Percentiles rank a stretch among this genome's conserved stretches.
phyloP scores from a whole-genome alignment of 2,329 filamentous ascomycete species.

The Macrophomina tecta region DNA sequence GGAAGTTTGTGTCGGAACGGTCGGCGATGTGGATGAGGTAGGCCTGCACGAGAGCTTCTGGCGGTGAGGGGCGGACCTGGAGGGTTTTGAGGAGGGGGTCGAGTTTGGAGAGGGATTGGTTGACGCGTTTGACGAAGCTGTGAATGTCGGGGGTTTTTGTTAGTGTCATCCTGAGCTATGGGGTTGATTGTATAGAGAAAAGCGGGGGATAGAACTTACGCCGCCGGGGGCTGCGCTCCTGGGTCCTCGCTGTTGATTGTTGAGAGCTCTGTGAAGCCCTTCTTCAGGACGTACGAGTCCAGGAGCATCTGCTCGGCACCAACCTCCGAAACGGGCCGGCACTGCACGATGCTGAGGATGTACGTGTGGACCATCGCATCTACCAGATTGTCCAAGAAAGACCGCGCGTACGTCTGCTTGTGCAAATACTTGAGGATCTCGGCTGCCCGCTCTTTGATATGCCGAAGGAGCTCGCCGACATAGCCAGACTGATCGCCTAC shows the following conservation, averaged over 20 bases:
- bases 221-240: slow-evolving; percentile 62
- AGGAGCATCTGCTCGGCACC: slow-evolving; percentile 98
- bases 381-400: slow-evolving; percentile 95
- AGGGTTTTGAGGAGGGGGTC: slow-evolving; percentile 95
- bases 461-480: slow-evolving; percentile 78
- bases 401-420: slow-evolving; percentile 92
- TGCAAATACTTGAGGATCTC: slow-evolving; percentile 79
- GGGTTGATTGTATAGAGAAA: not conserved
- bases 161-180: not conserved
- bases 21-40: slow-evolving; percentile 98
- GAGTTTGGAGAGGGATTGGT: slow-evolving; percentile 81
- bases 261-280: slow-evolving; percentile 75
- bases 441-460: slow-evolving; percentile 72
- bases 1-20: slow-evolving; percentile 91
- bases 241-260: slow-evolving; percentile 61
- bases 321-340: slow-evolving; percentile 88
- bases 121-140: slow-evolving; percentile 85
- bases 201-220: slow-evolving; percentile 37
- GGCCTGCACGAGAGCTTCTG: slow-evolving; percentile 93
- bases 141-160: slow-evolving; percentile 32
- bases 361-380: slow-evolving; percentile 83
- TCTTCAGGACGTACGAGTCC: slow-evolving; percentile 89
- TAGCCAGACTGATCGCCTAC: slow-evolving; percentile 95
- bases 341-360: slow-evolving; percentile 83
- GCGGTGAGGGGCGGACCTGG: slow-evolving; percentile 88